Base-by-base conservation (phyloP, 2,329 filamentous ascomycete genomes). In the Neobulgaria alba region DNA sequence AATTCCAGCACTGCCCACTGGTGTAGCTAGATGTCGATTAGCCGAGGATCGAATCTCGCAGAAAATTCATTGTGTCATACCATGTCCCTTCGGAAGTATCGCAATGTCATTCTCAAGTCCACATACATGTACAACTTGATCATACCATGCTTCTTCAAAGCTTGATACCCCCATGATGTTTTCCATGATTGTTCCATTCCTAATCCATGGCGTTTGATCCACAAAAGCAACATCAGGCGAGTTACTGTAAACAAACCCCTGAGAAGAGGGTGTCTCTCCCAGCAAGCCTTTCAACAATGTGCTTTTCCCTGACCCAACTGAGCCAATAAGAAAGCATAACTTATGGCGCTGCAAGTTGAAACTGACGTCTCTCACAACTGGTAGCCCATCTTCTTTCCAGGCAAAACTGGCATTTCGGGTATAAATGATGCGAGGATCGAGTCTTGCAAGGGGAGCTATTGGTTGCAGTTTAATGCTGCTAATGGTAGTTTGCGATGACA, bases 191-290 rank as follows among this genome's bases (percentile, higher is more conserved):
- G 62, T 64, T 1, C 53, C 58, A 42, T 71, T 71, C 3, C 59
- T 56, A 3, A 71, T 59, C 67, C 68, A 72, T 0, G 68, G 62
- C 1, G 51, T 57, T 45, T 72, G 69, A 32, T 64, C 62, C 32
- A 66, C 68, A 45, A 66, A 72, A 0, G 61, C 65, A 7, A 62
- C 49, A 18, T 38, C 39, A 4, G 30, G 33, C 4, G 34, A 38
- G 19, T 44, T 43, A 7, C 40, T 49, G 29, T 51, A 53, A 4
- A 57, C 44, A 26, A 53, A 53, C 0, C 55, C 56, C 34, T 55
- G 38, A 5, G 42, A 45, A 1, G 46, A 48, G 3, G 50, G 42
- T 3, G 50, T 56, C 39, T 56, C 56, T 10, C 56, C 51, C 10
- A 61, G 48, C n/a, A 62, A 33, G 10, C 53, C 48, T 43, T 60